A percentile compares a stretch with the other conserved stretches of the same genome.
These are phyloP conservation scores for Tolypocladium paradoxum DNA, from an alignment of 2,329 filamentous ascomycete species.

Conservation along the genomic window DNA sequence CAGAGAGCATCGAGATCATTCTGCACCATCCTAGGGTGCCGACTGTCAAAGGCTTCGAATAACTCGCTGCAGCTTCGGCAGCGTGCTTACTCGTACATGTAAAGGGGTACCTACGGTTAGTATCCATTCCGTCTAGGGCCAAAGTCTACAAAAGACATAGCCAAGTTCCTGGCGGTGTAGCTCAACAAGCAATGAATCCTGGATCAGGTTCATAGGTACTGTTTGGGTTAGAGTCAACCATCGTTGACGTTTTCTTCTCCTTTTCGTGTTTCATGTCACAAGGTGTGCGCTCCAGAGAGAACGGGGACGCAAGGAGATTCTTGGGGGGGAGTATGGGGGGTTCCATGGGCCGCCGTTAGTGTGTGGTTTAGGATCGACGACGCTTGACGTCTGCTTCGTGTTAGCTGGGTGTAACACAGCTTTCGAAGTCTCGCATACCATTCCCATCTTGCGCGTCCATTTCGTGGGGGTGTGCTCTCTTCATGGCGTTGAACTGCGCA, in stretches of 20 bases:
- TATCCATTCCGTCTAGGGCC: neutral
- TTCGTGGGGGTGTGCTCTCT: neutral
- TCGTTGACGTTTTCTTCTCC: neutral
- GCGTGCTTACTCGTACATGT: neutral
- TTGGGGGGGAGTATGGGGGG: too few species aligned
- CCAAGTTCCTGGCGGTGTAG: neutral
- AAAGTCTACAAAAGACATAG: neutral
- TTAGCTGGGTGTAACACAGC: neutral
- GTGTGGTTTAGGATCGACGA: conserved; percentile 27
- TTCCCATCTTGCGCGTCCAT: conserved; percentile 22
- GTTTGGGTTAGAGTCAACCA: neutral
- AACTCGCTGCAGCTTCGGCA: neutral
- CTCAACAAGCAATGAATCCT: neutral
- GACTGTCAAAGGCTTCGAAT: neutral
- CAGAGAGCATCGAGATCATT: neutral
- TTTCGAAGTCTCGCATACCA: conserved; percentile 10
- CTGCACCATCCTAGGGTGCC: neutral
- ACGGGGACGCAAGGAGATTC: neutral
- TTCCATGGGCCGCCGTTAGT: conserved; percentile 8
- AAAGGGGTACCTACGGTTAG: neutral
- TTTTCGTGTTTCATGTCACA: neutral
- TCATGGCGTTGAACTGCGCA: neutral
- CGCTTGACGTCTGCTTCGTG: conserved; percentile 36
- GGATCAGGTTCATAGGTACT: neutral
- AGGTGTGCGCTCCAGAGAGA: neutral